Conservation (phyloP, 768 basidiomycete species). For the Boletus fagicola region DNA sequence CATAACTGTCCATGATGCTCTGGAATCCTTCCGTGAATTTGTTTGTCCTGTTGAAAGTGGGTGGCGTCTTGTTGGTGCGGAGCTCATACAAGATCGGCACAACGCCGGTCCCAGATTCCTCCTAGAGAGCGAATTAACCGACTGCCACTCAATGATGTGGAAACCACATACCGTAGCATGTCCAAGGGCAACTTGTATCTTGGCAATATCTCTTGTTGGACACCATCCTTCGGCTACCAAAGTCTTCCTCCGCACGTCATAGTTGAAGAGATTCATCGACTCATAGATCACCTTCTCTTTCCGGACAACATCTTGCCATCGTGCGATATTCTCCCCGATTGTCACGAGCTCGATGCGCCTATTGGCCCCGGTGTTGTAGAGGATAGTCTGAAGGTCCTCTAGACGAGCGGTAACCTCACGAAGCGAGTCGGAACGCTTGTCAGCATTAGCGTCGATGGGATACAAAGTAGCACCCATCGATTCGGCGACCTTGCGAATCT, state of each 20-base stretch:
- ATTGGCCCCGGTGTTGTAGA: conserved; percentile 85
- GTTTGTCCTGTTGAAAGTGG: conserved; percentile 92
- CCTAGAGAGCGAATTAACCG: conserved; percentile 36
- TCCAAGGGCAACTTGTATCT: conserved; percentile 82
- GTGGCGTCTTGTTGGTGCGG: conserved; percentile 85
- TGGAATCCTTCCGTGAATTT: conserved; percentile 98
- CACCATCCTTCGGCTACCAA: conserved; percentile 98
- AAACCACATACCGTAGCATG: conserved; percentile 69
- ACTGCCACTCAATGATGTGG: not conserved
- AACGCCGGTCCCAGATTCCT: conserved; percentile 89
- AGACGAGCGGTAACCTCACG: conserved; percentile 84
- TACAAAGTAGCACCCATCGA: conserved; percentile 99
- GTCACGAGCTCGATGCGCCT: conserved; percentile 79
- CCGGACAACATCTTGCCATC: conserved; percentile 91
- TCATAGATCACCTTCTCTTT: conserved; percentile 97
- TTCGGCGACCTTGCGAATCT: conserved; percentile 97
- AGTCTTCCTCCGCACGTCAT: conserved; percentile 91
- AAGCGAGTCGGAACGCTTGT: conserved; percentile 87
- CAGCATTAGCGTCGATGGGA: conserved; percentile 91
- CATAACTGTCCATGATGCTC: conserved; percentile 97
- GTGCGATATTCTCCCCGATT: conserved; percentile 79
- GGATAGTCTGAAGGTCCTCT: conserved; percentile 85
- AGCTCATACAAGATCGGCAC: conserved; percentile 92
- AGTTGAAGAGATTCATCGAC: conserved; percentile 93
- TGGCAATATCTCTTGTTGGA: conserved; percentile 85